phyloP scores from a whole-genome alignment of 805 yeast species.

The Suhomyces pyralidae region DNA sequence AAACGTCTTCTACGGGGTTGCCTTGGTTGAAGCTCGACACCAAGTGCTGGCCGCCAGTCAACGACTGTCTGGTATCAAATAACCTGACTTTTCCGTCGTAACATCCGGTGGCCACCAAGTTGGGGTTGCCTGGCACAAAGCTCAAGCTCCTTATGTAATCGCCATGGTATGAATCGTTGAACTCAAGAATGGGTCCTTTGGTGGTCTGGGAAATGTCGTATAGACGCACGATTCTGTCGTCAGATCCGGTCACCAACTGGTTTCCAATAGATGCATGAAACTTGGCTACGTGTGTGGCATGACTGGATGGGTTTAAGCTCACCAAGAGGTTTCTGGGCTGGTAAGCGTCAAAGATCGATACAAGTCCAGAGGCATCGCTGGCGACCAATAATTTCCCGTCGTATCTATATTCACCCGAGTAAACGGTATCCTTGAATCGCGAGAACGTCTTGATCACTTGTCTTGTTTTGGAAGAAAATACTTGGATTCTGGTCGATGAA shows the following conservation, averaged over 20 bases:
- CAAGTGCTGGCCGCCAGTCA: constrained; percentile 37
- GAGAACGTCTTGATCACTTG: constrained; percentile 84
- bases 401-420: constrained; percentile 83
- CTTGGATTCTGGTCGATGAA: constrained; percentile 85
- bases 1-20: constrained; percentile 81
- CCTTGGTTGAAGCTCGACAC: constrained; percentile 64
- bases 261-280: constrained; percentile 79
- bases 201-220: constrained; percentile 80
- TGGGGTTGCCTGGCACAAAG: constrained; percentile 72
- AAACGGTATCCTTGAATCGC: constrained; percentile 88
- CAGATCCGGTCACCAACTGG: constrained; percentile 81
- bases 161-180: constrained; percentile 61
- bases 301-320: constrained; percentile 75
- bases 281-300: constrained; percentile 90
- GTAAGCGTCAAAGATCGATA: constrained; percentile 83
- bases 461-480: constrained; percentile 90
- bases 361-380: constrained; percentile 92
- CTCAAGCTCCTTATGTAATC: constrained; percentile 86
- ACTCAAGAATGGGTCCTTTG: constrained; percentile 65
- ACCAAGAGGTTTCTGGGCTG: constrained; percentile 77
- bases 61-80: constrained; percentile 67
- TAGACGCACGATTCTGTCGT: constrained; percentile 80
- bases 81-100: constrained; percentile 85
- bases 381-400: constrained; percentile 93
- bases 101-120: constrained; percentile 86